phyloP scores from a whole-genome alignment of 2,329 filamentous ascomycete species.

The Apiospora aurea region DNA sequence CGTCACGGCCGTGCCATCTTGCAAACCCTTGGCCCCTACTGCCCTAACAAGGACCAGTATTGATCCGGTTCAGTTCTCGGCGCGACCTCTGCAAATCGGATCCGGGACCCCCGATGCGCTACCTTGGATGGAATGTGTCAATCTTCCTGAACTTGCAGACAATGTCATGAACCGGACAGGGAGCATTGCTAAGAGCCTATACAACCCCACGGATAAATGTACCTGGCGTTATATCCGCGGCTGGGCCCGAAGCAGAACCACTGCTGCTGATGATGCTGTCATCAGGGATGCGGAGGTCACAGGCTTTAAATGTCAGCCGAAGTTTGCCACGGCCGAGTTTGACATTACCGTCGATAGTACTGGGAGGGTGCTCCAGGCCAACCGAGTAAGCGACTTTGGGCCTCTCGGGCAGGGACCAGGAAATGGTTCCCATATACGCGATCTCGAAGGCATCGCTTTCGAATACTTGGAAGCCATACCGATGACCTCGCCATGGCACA shows the following conservation, averaged over 20 bases:
- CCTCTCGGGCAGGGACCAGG: not conserved
- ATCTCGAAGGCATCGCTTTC: not conserved
- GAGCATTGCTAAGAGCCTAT: not conserved
- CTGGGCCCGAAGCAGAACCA: not conserved
- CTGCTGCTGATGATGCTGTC: no score
- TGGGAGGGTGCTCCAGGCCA: not conserved
- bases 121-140: not conserved
- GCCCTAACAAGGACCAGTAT: not conserved
- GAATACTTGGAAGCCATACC: not conserved
- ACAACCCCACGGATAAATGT: not conserved
- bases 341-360: not conserved
- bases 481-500: no score
- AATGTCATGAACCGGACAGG: not conserved
- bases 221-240: not conserved
- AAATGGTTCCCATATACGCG: not conserved
- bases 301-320: not conserved
- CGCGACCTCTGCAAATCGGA: not conserved
- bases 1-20: not conserved
- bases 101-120: not conserved
- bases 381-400: not conserved
- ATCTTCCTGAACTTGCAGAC: not conserved
- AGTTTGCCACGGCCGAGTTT: not conserved
- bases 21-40: not conserved
- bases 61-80: not conserved
- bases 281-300: not conserved